Evolutionary conservation across 768 basidiomycete species (phyloP).

Genomic region (Naganishia friedmannii): DNA sequence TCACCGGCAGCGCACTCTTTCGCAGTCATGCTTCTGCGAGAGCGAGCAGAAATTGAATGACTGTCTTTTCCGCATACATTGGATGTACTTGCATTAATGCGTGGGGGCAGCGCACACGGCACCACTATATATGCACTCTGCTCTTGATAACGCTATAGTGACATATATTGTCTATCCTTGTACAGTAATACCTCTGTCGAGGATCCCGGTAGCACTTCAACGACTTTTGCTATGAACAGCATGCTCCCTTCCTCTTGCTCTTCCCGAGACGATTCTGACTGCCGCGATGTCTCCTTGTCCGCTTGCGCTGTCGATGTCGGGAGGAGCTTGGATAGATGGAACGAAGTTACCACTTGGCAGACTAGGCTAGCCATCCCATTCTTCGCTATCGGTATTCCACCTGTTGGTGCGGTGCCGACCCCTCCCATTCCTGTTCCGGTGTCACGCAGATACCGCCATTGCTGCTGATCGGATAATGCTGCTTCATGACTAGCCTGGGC

Average conservation of each 20-base stretch:
- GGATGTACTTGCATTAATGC: no score
- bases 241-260: constrained; percentile 57
- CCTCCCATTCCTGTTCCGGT: not conserved
- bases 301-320: constrained; percentile 29
- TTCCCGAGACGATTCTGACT: not conserved
- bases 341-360: constrained; percentile 65
- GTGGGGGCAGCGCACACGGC: no score
- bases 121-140: no score
- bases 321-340: constrained; percentile 61
- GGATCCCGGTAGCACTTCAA: constrained; percentile 55
- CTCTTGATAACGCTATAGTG: not conserved
- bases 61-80: no score
- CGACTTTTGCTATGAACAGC: constrained; percentile 77
- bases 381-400: constrained; percentile 34
- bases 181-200: constrained; percentile 7
- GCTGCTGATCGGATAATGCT: constrained; percentile 29
- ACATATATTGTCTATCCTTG: constrained; percentile 20
- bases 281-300: constrained; percentile 20
- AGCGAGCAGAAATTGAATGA: no score
- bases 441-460: constrained; percentile 16
- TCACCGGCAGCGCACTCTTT: no score
- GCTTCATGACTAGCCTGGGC: constrained; percentile 53
- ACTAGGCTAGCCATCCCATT: constrained; percentile 67
- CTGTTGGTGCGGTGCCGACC: not conserved
- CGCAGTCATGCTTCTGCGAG: no score